Evolutionary conservation across 306 rosid species (phyloP), one percentile per base, ranked within the genome.

Genomic region (Pterocarpus macrocarpus): DNA sequence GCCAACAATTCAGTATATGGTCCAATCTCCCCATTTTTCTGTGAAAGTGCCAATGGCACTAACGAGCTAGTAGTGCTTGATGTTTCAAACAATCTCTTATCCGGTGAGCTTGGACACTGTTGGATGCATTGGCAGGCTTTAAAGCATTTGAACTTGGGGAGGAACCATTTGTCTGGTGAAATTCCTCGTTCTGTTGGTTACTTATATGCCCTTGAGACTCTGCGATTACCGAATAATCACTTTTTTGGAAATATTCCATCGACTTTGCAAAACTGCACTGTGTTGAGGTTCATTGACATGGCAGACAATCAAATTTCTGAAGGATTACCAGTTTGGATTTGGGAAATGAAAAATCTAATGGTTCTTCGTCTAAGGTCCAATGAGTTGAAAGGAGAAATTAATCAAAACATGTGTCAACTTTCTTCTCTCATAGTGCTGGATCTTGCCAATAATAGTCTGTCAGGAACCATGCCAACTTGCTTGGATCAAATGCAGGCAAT

Each of bases 401-500:
- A 72, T 73, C 49, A 28, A 30, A 73, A 73, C 1, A 45, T 73
- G 38, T 83, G 87, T 6, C 83, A 79, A 58, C 77, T 73, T 84
- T 73, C 87, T 66, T 83, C 83, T n/a, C 84, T 83, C n/a, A 71
- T 67, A 30, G 77, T 79, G 41, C 70, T 83, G 38, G 86, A 83
- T 55, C 67, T 77, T 52, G 86, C 79, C 30, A 63, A 83, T 15
- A 83, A 77, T 14, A 83, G 72, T 47, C 14, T 86, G 0, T 58
- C 75, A 3, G 88, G 92, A 15, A 33, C 69, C 3, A 81, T 89
- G 3, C 92, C 92, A 32, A 77, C 41, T 5, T 88, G 88, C 71
- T 75, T 86, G 52, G 73, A 77, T 58, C 38, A 64, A 43, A 55
- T 83, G 67, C 67, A 50, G 1, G 33, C 87, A 39, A 66, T 83